phyloP scores from a whole-genome alignment of 495 filamentous ascomycete species.

The Podospora pseudopauciseta region DNA sequence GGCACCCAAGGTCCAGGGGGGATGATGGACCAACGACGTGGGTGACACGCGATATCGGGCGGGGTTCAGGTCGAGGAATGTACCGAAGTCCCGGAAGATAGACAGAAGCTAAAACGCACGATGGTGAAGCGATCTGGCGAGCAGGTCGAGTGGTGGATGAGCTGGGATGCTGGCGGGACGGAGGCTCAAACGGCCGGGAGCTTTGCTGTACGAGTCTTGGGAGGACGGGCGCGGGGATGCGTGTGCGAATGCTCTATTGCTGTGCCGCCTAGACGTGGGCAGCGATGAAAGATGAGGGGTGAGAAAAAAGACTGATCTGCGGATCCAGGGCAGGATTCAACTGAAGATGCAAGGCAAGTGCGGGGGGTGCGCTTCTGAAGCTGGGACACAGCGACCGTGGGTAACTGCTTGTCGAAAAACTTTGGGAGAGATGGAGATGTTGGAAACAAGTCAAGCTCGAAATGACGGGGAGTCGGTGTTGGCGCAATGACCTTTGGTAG shows the following conservation, averaged over 20 bases:
- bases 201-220: not conserved
- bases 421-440: constrained; percentile 19
- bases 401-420: constrained; percentile 11
- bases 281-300: constrained; percentile 13
- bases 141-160: not conserved
- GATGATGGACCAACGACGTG: constrained; percentile 9
- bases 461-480: constrained; percentile 27
- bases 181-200: not conserved
- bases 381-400: constrained; percentile 12
- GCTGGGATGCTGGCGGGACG: not conserved
- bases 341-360: constrained; percentile 11
- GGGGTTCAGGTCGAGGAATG: constrained; percentile 7
- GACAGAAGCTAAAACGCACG: not conserved
- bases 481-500: constrained; percentile 25
- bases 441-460: constrained; percentile 27
- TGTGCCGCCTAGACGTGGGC: constrained; percentile 15
- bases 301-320: constrained; percentile 9
- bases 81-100: not conserved
- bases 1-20: constrained; percentile 7
- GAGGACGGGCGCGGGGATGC: not conserved
- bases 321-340: not conserved
- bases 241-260: not conserved
- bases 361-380: constrained; percentile 6
- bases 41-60: constrained; percentile 11
- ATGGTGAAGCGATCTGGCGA: not conserved